Evolutionary conservation across 495 filamentous ascomycete genomes (phyloP).

Genomic region (Talaromyces borbonicus): DNA sequence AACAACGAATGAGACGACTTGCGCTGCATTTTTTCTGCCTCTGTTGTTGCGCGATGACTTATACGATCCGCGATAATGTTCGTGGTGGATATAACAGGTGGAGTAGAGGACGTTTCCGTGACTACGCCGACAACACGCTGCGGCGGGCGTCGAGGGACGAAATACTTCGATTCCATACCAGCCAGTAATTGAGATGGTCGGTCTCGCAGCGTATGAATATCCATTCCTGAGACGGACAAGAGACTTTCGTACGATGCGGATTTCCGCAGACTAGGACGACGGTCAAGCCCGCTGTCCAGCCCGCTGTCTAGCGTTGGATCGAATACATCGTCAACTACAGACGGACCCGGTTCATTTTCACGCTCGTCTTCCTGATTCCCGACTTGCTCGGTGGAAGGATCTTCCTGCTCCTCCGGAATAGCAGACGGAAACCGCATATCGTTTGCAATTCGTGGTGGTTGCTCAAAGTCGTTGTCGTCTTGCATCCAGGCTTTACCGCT

Average conservation of each 20-base stretch:
- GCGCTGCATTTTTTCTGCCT: conserved; percentile 12
- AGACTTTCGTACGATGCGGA: conserved; percentile 42
- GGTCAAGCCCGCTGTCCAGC: too few relatives aligned
- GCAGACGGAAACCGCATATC: conserved; percentile 17
- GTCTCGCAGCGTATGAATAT: conserved; percentile 36
- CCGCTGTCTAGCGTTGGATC: conserved; percentile 15
- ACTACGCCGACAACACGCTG: conserved; percentile 28
- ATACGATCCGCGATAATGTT: conserved; percentile 31
- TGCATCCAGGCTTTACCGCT: neutral
- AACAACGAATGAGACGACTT: conserved; percentile 28
- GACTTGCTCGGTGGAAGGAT: conserved; percentile 6
- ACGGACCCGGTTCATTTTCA: conserved; percentile 11
- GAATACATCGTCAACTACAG: conserved; percentile 17
- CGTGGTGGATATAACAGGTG: conserved; percentile 35
- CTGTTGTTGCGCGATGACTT: conserved; percentile 1
- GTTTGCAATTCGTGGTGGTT: conserved; percentile 12
- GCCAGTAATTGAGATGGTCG: conserved; percentile 20
- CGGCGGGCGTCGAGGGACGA: conserved; percentile 20
- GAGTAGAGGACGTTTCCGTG: conserved; percentile 25
- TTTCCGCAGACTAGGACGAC: conserved; percentile 20
- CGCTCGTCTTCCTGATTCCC: neutral
- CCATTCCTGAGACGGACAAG: conserved; percentile 40
- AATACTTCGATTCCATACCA: conserved; percentile 17
- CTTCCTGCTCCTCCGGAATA: conserved; percentile 36
- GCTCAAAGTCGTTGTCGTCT: conserved; percentile 9